These are phyloP conservation scores for Cenchrus americanus DNA, from an alignment of 176 grass and related monocot species.

Conservation along the genomic window DNA sequence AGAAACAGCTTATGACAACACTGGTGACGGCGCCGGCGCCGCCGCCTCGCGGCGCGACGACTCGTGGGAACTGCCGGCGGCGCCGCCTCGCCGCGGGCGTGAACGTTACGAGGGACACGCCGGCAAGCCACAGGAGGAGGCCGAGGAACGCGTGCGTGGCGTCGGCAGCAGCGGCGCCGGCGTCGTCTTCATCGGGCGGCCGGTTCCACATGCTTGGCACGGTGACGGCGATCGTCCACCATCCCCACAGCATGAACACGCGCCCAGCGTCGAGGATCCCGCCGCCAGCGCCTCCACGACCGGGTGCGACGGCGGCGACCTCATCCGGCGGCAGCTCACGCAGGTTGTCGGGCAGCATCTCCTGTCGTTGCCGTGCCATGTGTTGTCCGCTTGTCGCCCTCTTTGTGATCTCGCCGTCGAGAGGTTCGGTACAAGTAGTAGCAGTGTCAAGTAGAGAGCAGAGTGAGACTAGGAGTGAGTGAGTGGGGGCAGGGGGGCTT, in stretches of 20 bases:
- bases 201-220: too few species aligned
- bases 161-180: background rate
- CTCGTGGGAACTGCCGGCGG: background rate
- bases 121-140: background rate
- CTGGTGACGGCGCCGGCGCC: background rate
- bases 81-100: background rate
- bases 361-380: background rate
- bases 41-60: background rate
- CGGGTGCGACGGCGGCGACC: background rate
- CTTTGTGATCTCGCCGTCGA: too few species aligned
- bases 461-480: background rate
- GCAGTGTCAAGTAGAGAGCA: background rate
- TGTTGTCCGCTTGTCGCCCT: background rate
- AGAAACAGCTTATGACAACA: background rate
- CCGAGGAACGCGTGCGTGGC: slow-evolving; percentile 7
- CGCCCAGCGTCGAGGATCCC: background rate
- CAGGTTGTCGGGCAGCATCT: background rate
- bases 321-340: background rate
- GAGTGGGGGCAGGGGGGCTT: background rate
- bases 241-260: slow-evolving; percentile 27
- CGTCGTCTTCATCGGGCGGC: background rate
- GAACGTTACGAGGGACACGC: slow-evolving; percentile 3
- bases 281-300: background rate
- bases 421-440: too few species aligned
- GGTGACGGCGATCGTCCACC: background rate